Evolutionary conservation across 2,329 filamentous ascomycete species (phyloP).

Genomic region (Penicillium sp.): DNA sequence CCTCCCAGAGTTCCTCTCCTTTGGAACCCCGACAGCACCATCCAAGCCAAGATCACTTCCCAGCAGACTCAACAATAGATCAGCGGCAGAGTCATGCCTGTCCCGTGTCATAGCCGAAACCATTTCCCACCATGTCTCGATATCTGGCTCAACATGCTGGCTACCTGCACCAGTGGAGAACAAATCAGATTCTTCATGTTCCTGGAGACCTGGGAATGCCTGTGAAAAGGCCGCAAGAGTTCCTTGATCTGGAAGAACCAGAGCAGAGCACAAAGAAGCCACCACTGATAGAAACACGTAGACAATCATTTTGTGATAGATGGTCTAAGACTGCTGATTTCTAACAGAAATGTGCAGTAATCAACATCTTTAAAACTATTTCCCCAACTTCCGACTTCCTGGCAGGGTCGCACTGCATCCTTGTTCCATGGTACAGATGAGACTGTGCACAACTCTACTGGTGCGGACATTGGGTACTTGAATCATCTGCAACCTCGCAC

Average conservation of each 20-base stretch:
- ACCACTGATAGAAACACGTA: conserved; percentile 1
- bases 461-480: not conserved
- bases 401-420: not conserved
- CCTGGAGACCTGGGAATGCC: not conserved
- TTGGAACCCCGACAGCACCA: not conserved
- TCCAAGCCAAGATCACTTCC: not conserved
- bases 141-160: not conserved
- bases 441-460: not conserved
- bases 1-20: not conserved
- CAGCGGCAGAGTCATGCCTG: not conserved
- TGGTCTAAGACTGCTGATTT: not conserved
- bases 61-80: not conserved
- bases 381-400: not conserved
- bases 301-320: conserved; percentile 6
- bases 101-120: not conserved
- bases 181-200: not conserved
- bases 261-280: conserved; percentile 4
- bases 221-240: not conserved
- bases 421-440: not conserved
- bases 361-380: not conserved
- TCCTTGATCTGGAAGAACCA: conserved; percentile 13
- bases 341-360: not conserved
- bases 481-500: not conserved
- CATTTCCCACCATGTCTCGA: not conserved
- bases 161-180: not conserved